A percentile compares a stretch with the other conserved stretches of the same genome.
Evolutionary conservation across 257 asterid species (phyloP).

Genomic region (Leonotis leonurus): DNA sequence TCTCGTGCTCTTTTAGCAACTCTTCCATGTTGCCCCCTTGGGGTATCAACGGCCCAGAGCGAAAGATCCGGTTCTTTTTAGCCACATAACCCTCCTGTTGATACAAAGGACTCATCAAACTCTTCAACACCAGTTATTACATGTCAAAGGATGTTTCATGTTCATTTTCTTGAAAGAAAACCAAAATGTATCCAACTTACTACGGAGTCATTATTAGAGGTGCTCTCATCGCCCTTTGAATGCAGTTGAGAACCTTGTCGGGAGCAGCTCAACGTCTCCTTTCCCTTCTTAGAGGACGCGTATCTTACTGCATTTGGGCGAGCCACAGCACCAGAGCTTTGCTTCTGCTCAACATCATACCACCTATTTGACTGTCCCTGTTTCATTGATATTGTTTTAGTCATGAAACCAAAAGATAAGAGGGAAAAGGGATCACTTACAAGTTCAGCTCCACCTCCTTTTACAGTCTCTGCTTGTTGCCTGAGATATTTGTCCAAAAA

Average conservation of each 20-base stretch:
- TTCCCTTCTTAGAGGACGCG: conserved; percentile 23
- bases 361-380: not conserved
- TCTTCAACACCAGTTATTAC: not conserved
- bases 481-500: conserved; percentile 19
- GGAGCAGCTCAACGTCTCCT: conserved; percentile 17
- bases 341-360: conserved; percentile 12
- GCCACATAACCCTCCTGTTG: conserved; percentile 40
- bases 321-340: conserved; percentile 39
- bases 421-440: not conserved
- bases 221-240: conserved; percentile 7
- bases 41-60: conserved; percentile 56
- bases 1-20: conserved; percentile 58
- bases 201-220: conserved; percentile 22
- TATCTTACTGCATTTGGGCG: conserved; percentile 22
- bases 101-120: not conserved
- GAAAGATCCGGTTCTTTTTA: conserved; percentile 39
- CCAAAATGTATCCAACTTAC: conserved; percentile 18
- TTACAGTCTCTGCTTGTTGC: conserved; percentile 27
- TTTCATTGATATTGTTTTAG: not conserved
- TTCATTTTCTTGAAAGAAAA: not conserved
- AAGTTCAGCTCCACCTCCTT: conserved; percentile 26
- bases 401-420: not conserved
- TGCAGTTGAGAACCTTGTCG: conserved; percentile 29
- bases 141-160: not conserved
- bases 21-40: conserved; percentile 59